These are phyloP conservation scores for Coemansia sp. DNA, from an alignment of 192 early-diverging fungal species.

Conservation along the genomic window DNA sequence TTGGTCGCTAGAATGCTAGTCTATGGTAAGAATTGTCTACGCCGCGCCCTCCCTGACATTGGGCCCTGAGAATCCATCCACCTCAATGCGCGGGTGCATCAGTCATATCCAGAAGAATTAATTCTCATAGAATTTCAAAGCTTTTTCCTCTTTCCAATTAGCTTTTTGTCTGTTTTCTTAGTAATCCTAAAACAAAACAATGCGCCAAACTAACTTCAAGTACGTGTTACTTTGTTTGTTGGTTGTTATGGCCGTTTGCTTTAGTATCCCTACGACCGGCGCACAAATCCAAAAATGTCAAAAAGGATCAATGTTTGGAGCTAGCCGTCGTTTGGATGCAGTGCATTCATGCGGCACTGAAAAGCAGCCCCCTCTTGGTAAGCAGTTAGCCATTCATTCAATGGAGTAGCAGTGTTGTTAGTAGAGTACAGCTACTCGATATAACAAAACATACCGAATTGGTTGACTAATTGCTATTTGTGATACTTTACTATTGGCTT, in stretches of 20 bases:
- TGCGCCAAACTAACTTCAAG: neutral
- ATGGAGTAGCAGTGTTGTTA: neutral
- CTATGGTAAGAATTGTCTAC: too few relatives aligned
- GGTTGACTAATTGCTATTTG: neutral
- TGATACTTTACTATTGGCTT: neutral
- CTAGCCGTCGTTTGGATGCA: neutral
- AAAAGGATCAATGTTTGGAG: neutral
- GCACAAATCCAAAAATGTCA: neutral
- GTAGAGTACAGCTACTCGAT: neutral
- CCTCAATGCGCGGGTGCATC: too few relatives aligned
- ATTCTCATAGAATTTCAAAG: too few relatives aligned
- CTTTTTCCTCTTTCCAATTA: too few relatives aligned
- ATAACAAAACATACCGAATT: too few relatives aligned
- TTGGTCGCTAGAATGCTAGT: neutral
- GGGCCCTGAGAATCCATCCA: too few relatives aligned
- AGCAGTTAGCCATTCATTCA: neutral
- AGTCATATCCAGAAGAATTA: too few relatives aligned
- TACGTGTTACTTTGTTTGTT: neutral
- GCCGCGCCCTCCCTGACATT: too few relatives aligned
- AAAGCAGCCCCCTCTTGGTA: neutral
- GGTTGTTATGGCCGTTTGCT: neutral
- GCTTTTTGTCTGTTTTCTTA: neutral
- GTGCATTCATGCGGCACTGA: neutral
- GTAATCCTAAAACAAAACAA: neutral
- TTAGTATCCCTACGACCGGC: neutral